phyloP scores from a whole-genome alignment of 2,329 filamentous ascomycete species.

The Sporothrix dimorphospora region DNA sequence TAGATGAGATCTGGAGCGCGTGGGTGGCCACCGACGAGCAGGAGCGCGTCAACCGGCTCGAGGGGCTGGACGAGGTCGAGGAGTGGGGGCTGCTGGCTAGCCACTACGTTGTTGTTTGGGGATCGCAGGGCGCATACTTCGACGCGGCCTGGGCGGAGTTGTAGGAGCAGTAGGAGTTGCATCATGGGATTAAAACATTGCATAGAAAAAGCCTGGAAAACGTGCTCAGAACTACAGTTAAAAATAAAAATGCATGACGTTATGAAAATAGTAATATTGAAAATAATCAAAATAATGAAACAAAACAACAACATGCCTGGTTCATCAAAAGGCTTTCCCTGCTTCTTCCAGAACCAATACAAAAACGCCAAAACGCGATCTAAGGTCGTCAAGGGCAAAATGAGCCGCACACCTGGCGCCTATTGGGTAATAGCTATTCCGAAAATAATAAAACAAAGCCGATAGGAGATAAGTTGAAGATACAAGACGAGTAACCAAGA shows the following conservation, averaged over 20 bases:
- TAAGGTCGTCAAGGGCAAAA: background rate
- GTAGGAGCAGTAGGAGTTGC: conserved; percentile 5
- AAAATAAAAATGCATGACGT: background rate
- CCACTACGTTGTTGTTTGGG: conserved; percentile 93
- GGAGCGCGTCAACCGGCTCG: conserved; percentile 74
- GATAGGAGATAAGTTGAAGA: background rate
- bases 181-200: background rate
- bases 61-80: conserved; percentile 93
- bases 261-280: background rate
- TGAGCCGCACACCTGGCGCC: background rate
- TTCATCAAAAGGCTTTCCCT: background rate
- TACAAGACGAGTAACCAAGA: background rate
- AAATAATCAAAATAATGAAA: background rate
- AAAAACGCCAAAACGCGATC: conserved; percentile 12
- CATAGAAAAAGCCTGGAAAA: background rate
- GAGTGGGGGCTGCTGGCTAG: conserved; percentile 86
- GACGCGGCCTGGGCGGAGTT: conserved; percentile 38
- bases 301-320: background rate
- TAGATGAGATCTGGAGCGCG: conserved; percentile 68
- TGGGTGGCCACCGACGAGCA: conserved; percentile 77
- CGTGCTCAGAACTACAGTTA: background rate
- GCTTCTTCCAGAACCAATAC: background rate
- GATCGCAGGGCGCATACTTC: conserved; percentile 64
- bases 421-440: background rate
- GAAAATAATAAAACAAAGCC: background rate